Evolutionary conservation across 1,284 basidiomycete species (phyloP), one percentile per base, ranked within the genome.

Genomic region (Puccinia novopanici): DNA sequence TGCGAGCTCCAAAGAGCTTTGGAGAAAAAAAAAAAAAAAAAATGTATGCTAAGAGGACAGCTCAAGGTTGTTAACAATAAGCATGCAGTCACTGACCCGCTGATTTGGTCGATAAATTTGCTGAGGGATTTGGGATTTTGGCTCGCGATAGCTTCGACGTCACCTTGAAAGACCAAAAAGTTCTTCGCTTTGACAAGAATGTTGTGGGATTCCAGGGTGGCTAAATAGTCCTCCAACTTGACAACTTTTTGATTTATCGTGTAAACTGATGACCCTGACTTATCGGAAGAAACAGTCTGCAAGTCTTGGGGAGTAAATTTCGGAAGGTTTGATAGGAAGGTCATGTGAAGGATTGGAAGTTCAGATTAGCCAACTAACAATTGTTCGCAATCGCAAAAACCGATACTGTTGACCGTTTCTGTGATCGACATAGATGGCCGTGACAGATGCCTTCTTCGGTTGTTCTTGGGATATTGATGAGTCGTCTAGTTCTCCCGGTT

Each of bases 101-200:
- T 93, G 83, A 99, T 98, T 85, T 98, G 94, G 84, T 99, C 97
- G 72, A 99, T 92, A 63, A 99, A 90, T 52, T 90, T 89, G 0
- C 95, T 90, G 30, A 99, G 90, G 83, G 97, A 94, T 83, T 91
- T 92, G 12, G 95, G 90, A 0, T 93, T 95, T 84, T 99, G 97
- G 10, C 93, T 94, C 0, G 97, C 97, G 67, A 99, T 93, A 2
- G 94, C 93, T 87, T 99, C 97, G 54, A 99, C 97, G 85, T 99
- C 97, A 78, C 97, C 97, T 86, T 98, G 95, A 87, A 99, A 99
- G n/a, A 99, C 97, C 77, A 99, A 91, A 85, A 99, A 99, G 88
- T 99, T 99, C 88, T 98, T 98, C 27, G 97, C 97, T 87, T 98
- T 98, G 85, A 99, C 95, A 79, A 99, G 92, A 84, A 99, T 94